phyloP scores from a whole-genome alignment of 176 grass and related monocot genomes.

The Carex cristatella region DNA sequence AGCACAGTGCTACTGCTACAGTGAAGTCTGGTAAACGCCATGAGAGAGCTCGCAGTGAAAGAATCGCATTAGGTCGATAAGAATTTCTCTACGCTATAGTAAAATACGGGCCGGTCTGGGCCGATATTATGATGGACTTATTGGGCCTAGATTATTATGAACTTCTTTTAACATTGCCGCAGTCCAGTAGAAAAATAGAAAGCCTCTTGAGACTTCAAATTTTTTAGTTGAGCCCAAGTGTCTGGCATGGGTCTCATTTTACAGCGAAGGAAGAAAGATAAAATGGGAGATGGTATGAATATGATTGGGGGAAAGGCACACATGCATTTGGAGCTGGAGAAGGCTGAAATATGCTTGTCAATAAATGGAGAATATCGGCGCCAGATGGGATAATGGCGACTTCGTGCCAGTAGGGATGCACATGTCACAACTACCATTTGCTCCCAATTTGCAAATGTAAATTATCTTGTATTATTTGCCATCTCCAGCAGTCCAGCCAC shows the following conservation, averaged over 20 bases:
- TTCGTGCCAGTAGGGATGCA: not conserved
- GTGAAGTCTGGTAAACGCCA: constrained; percentile 47
- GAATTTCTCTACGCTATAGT: not conserved
- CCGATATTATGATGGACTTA: not conserved
- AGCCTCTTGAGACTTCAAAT: not conserved
- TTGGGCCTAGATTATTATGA: not conserved
- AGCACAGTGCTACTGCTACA: not conserved
- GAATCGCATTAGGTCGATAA: not conserved
- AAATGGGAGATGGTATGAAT: not conserved
- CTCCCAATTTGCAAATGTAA: not conserved
- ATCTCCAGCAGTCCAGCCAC: not conserved
- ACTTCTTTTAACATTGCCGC: too few species aligned
- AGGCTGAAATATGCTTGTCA: constrained; percentile 4
- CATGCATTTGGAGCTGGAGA: not conserved
- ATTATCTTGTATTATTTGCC: not conserved
- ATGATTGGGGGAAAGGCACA: not conserved
- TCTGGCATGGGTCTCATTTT: not conserved
- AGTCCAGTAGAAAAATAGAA: not conserved
- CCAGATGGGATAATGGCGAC: not conserved
- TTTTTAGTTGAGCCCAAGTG: not conserved
- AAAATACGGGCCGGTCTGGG: not conserved
- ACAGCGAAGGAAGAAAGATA: not conserved
- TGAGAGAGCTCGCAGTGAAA: not conserved
- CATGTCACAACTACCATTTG: constrained; percentile 3
- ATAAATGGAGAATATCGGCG: not conserved